Evolutionary conservation across 805 yeast genomes (phyloP).

Genomic region (Zygoascus biomembranicola): DNA sequence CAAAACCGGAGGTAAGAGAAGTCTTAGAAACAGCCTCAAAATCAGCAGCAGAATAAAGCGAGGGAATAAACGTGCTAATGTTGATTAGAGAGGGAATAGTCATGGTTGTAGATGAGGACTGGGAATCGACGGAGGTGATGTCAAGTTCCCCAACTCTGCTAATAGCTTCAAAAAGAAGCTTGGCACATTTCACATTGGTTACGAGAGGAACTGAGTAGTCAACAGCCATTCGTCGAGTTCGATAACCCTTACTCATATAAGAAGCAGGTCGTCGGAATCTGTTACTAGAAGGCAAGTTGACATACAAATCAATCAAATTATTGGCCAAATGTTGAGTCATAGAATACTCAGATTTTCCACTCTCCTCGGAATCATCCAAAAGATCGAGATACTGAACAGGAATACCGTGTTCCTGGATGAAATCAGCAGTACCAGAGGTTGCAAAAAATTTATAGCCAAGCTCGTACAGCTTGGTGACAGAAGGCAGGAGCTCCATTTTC

Average conservation of each 20-base stretch:
- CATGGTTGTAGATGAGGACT: constrained; percentile 78
- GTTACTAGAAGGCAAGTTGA: constrained; percentile 94
- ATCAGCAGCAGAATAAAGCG: constrained; percentile 46
- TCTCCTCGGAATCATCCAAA: constrained; percentile 55
- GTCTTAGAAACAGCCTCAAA: constrained; percentile 61
- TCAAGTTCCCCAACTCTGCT: constrained; percentile 51
- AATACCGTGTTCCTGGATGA: constrained; percentile 86
- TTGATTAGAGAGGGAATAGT: constrained; percentile 83
- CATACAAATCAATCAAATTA: constrained; percentile 90
- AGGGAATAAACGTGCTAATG: constrained; percentile 70
- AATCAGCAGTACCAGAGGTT: constrained; percentile 98
- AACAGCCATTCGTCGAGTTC: constrained; percentile 99
- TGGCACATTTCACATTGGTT: constrained; percentile 96
- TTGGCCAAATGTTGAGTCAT: constrained; percentile 94
- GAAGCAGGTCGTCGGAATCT: constrained; percentile 98
- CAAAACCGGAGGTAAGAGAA: constrained; percentile 80
- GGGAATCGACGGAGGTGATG: constrained; percentile 73
- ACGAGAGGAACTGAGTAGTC: constrained; percentile 97
- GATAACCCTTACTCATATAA: constrained; percentile 94
- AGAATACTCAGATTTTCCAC: constrained; percentile 84
- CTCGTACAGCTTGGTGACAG: constrained; percentile 69
- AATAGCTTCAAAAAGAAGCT: constrained; percentile 89
- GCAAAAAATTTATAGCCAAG: constrained; percentile 90
- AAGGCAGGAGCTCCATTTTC: constrained; percentile 86
- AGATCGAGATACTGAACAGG: constrained; percentile 95